A percentile compares a stretch with the other conserved stretches of the same genome.
Evolutionary conservation across 2,329 filamentous ascomycete genomes (phyloP).

Genomic region (Ophiostoma ips): DNA sequence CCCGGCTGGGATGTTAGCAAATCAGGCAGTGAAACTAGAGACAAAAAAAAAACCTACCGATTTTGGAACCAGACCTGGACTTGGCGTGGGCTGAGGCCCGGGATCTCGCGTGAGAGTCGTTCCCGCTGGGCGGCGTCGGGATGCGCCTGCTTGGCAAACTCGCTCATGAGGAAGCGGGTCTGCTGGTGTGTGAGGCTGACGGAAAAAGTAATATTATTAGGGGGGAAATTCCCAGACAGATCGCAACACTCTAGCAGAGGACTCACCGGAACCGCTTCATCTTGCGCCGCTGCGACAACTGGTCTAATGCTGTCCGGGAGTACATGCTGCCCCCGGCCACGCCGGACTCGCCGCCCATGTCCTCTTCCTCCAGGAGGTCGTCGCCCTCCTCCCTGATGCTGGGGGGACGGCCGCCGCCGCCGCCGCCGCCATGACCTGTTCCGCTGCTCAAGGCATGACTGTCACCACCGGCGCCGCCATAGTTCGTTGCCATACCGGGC

Average conservation of each 20-base stretch:
- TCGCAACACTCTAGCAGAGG: not conserved
- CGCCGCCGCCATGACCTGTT: conserved; percentile 18
- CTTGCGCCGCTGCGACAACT: conserved; percentile 43
- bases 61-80: conserved; percentile 99
- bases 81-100: conserved; percentile 78
- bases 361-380: conserved; percentile 42
- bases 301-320: conserved; percentile 42
- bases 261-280: conserved; percentile 67
- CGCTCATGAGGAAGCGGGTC: conserved; percentile 94
- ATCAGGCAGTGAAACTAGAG: too few species aligned
- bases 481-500: conserved; percentile 18
- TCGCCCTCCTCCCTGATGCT: conserved; percentile 36
- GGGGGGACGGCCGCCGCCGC: not conserved
- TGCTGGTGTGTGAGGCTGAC: conserved; percentile 93
- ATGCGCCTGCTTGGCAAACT: conserved; percentile 89
- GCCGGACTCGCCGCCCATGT: conserved; percentile 34
- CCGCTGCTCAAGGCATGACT: conserved; percentile 13
- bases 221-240: not conserved
- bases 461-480: conserved; percentile 1
- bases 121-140: conserved; percentile 86
- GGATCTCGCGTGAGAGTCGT: conserved; percentile 75
- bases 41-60: too few species aligned
- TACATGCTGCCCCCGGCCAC: conserved; percentile 27
- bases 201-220: not conserved
- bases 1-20: conserved; percentile 29